phyloP scores from a whole-genome alignment of 352 stramenopile species.

The Globisporangium cylindrosporum region DNA sequence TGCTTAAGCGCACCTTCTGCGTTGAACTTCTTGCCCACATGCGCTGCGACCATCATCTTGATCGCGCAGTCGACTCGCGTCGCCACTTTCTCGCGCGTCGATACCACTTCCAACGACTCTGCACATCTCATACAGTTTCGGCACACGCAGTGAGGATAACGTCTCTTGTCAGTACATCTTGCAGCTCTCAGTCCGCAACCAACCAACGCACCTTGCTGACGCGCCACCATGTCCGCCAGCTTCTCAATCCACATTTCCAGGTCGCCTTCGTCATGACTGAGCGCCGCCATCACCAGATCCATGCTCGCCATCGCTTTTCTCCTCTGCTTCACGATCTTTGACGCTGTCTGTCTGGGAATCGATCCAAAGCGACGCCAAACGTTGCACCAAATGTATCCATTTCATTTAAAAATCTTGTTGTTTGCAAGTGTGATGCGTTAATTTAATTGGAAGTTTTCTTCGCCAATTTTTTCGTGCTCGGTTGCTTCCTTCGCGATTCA shows the following conservation, averaged over 20 bases:
- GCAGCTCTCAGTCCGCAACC: neutral
- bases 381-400: slow-evolving; percentile 1
- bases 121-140: neutral
- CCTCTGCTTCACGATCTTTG: neutral
- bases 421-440: too few relatives aligned
- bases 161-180: neutral
- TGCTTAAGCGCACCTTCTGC: slow-evolving; percentile 17
- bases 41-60: slow-evolving; percentile 3
- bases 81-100: slow-evolving; percentile 20
- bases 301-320: neutral
- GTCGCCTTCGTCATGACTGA: neutral
- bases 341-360: neutral
- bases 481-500: too few relatives aligned
- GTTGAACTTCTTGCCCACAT: slow-evolving; percentile 14
- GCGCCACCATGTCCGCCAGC: slow-evolving; percentile 30
- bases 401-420: neutral
- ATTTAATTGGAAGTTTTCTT: too few relatives aligned
- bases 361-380: slow-evolving; percentile 2
- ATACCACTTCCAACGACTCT: slow-evolving; percentile 21
- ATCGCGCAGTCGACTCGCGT: slow-evolving; percentile 18
- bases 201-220: slow-evolving; percentile 20
- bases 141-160: neutral
- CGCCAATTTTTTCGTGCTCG: too few relatives aligned
- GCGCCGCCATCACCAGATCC: slow-evolving; percentile 1
- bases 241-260: slow-evolving; percentile 34